Percentiles rank a stretch among this genome's conserved stretches.
Conservation (phyloP, 1,284 basidiomycete species). For the Singerocomus inundabilis region DNA sequence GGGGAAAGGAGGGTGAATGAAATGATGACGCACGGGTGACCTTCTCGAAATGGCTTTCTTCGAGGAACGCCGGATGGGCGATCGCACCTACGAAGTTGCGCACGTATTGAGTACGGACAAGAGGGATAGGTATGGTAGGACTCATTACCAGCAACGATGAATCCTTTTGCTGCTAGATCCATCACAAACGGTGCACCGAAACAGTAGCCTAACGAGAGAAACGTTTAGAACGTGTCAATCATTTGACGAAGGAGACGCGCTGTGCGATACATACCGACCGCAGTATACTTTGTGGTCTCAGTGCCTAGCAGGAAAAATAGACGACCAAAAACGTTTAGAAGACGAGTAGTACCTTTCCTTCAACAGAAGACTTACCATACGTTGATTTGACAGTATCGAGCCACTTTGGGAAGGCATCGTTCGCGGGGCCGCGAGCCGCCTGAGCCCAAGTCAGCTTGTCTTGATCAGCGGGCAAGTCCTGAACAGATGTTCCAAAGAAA, state of each 20-base stretch:
- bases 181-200: constrained; percentile 54
- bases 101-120: not conserved
- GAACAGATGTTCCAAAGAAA: constrained; percentile 16
- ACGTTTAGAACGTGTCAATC: not conserved
- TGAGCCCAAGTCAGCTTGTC: constrained; percentile 14
- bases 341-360: not conserved
- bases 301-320: constrained; percentile 5
- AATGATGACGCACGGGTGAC: constrained; percentile 40
- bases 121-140: too few relatives aligned
- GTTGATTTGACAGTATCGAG: constrained; percentile 17
- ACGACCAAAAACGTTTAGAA: not conserved
- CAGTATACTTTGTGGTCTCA: constrained; percentile 31
- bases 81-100: constrained; percentile 42
- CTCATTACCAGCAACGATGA: constrained; percentile 43
- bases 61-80: constrained; percentile 53
- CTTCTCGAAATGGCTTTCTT: constrained; percentile 49
- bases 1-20: not conserved
- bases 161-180: constrained; percentile 42
- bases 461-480: not conserved
- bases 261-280: constrained; percentile 34
- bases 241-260: not conserved
- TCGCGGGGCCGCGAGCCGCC: not conserved
- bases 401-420: constrained; percentile 22
- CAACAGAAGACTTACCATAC: constrained; percentile 5
- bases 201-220: constrained; percentile 45